Base-by-base conservation (phyloP, 495 filamentous ascomycete genomes). In the Schizothecium vesticola region DNA sequence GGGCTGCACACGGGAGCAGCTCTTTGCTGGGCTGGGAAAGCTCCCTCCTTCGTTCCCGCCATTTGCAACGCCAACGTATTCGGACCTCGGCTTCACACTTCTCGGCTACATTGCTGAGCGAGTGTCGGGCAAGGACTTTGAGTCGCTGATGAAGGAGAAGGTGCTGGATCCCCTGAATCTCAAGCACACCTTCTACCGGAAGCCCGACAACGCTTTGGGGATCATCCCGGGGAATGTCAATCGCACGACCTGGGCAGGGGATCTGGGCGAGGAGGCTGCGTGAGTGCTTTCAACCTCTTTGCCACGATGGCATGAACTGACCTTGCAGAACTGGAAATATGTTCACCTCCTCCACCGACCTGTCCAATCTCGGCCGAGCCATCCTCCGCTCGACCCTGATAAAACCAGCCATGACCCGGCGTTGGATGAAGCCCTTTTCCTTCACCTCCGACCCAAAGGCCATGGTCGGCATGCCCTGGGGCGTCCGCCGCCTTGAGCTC, bases 401-500 rank as follows among this genome's bases (percentile, higher is more conserved):
- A 1, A 73, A 80, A 0, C 76, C 80, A 0, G 69, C 78, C 16
- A 68, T 77, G 33, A 89, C 87, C 0, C 78, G 83, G 64, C 72
- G 81, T 43, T 89, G 86, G 87, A 68, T 90, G 57, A 87, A 86
- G 67, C 87, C 87, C 0, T 51, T 70, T 9, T 69, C 76, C 3
- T 82, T 83, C 56, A 86, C 83, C n/a, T 80, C 86, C 0, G 79
- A 80, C 22, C 73, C 83, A 0, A 74, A 66, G 0, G 73, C 78
- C 1, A 73, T 74, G 2, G 78, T 89, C 19, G 86, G 86, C 0
- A 81, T 82, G 10, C 88, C 88, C 0, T 89, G 86, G 86, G 88
- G 88, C 23, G 85, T 89, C 3, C 68, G 75, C 0, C 80, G 73
- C 13, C 70, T 79, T 21, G 61, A 71, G 31, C 56, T 79, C 24